Base-by-base conservation (phyloP, 2,329 filamentous ascomycete species). In the Mycosphaerelloides madeirae region DNA sequence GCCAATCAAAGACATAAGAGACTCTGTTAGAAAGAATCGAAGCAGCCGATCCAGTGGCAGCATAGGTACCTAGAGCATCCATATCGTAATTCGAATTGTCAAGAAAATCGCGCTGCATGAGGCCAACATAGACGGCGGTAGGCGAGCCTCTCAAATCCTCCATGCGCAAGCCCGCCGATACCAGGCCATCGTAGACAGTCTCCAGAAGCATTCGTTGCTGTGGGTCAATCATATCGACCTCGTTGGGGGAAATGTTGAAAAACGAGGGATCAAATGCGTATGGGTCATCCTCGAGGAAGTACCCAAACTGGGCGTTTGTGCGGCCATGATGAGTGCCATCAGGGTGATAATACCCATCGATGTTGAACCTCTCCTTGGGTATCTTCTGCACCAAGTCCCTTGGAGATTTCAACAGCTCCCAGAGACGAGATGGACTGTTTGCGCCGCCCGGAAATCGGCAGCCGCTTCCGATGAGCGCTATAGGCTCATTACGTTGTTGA, bases 201-300 rank as follows among this genome's bases (percentile, higher is more conserved):
- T 60, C 56, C 1, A 61, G 47, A 2, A 58, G 38, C n/a, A 58
- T 40, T 2, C 58, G 46, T 40, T 61, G 57, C 41, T 61, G 56
- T 13, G 58, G 58, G 36, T 61, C 58, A 44, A 59, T 56, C 20
- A 44, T 48, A 15, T 53, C 48, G 18, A 51, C 56, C 39, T 61
- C 57, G n/a, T 38, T 38, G 3, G 43, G 47, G 31, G 37, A 46
- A n/a, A 57, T 50, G n/a, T 46, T 44, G 44, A 60, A 61, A 38
- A 61, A 60, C 1, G 46, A 35, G 6, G 49, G 49, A 33, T 61
- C 58, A 31, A 59, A 58, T 8, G 41, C 25, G 19, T 40, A 36
- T 29, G 49, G 42, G 35, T 60, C 52, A 28, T 59, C 54, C 19
- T 54, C 49, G 12, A 58, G 53, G 14, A 56, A 47, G 41, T 60